A percentile compares a stretch with the other conserved stretches of the same genome.
phyloP scores from a whole-genome alignment of 306 rosid species.

The Vigna radiata region DNA sequence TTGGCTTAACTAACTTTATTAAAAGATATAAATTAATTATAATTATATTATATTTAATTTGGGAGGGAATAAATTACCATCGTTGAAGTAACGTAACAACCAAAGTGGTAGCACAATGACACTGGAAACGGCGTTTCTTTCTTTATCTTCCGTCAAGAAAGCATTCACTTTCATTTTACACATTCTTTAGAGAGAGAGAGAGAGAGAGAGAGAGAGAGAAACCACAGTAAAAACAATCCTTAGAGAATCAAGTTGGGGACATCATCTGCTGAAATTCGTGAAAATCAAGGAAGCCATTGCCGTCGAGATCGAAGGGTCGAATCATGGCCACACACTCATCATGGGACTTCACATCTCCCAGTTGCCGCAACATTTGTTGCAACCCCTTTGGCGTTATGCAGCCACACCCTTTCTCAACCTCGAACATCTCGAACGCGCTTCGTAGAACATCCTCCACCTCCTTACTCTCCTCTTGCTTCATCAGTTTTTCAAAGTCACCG shows the following conservation, averaged over 20 bases:
- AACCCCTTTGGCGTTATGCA: slow-evolving; percentile 58
- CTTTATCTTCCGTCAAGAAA: background rate
- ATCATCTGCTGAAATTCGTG: slow-evolving; percentile 63
- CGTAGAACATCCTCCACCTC: slow-evolving; percentile 49
- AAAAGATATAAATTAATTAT: no score
- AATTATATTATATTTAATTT: no score
- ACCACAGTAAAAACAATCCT: no score
- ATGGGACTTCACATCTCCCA: slow-evolving; percentile 59
- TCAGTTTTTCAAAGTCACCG: slow-evolving; percentile 49
- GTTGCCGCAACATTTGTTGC: slow-evolving; percentile 55
- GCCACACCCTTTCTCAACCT: slow-evolving; percentile 60
- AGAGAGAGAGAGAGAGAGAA: background rate
- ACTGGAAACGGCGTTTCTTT: background rate
- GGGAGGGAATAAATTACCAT: no score
- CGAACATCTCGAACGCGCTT: slow-evolving; percentile 68
- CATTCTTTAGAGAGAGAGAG: background rate
- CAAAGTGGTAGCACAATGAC: background rate
- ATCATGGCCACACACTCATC: slow-evolving; percentile 67
- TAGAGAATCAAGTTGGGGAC: slow-evolving; percentile 10
- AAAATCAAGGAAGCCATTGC: slow-evolving; percentile 65
- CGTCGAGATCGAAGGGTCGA: slow-evolving; percentile 64
- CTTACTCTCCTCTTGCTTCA: slow-evolving; percentile 38
- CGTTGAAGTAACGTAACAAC: no score
- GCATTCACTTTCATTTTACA: no score
- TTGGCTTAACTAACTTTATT: no score